Percentiles rank a stretch among this genome's conserved stretches.
Evolutionary conservation across 2,329 filamentous ascomycete species (phyloP).

Genomic region (Rhinocladiella similis): DNA sequence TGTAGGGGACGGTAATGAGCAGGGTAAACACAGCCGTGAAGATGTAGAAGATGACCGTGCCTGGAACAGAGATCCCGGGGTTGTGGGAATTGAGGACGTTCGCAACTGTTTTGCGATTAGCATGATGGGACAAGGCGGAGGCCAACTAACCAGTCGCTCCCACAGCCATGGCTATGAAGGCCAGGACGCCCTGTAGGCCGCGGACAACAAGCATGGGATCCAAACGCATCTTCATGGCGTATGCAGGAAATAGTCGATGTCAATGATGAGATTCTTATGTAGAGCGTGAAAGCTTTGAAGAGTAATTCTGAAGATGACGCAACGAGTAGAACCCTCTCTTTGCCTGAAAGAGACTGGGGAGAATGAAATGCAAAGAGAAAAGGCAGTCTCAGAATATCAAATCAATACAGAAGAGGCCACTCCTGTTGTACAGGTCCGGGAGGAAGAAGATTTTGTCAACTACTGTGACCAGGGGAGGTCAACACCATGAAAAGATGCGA

Average conservation of each 20-base stretch:
- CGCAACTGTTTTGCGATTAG: constrained; percentile 6
- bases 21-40: constrained; percentile 78
- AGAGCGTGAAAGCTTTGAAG: background rate
- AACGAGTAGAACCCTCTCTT: background rate
- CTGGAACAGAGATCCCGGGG: constrained; percentile 42
- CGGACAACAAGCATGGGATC: constrained; percentile 64
- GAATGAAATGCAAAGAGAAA: background rate
- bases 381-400: background rate
- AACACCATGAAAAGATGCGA: background rate
- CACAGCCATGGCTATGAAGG: constrained; percentile 73
- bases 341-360: background rate
- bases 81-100: constrained; percentile 15
- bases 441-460: background rate
- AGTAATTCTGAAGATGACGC: background rate
- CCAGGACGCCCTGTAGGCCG: constrained; percentile 65
- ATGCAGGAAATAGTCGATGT: background rate
- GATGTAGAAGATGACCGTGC: constrained; percentile 72
- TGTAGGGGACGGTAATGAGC: constrained; percentile 66
- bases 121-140: background rate
- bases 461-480: background rate
- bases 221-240: constrained; percentile 43
- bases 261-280: background rate
- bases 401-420: background rate
- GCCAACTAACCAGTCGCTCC: constrained; percentile 64
- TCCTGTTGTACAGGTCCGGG: background rate